phyloP scores from a whole-genome alignment of 1,139 yeast species.

The Magnusiomyces magnusii region DNA sequence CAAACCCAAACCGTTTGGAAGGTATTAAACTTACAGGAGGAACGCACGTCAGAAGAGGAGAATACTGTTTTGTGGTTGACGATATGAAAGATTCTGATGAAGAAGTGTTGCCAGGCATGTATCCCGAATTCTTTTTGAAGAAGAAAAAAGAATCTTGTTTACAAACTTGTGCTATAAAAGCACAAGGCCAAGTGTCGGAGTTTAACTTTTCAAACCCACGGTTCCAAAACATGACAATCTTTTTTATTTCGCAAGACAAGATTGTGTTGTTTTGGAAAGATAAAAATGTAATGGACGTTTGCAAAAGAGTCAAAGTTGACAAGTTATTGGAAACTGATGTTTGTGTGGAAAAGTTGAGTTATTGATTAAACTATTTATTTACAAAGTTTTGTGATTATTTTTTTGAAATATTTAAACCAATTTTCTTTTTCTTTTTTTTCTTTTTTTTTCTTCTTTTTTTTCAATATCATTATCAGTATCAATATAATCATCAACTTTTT shows the following conservation, averaged over 20 bases:
- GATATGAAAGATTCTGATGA: slow-evolving; percentile 18
- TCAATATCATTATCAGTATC: too few species aligned
- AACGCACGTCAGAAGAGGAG: slow-evolving; percentile 29
- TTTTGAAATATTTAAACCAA: too few species aligned
- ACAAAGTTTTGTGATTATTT: background rate
- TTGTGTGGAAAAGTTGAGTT: background rate
- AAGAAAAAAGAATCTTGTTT: background rate
- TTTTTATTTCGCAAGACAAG: background rate
- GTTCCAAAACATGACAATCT: background rate
- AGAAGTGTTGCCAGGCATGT: slow-evolving; percentile 17
- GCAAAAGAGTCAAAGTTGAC: background rate
- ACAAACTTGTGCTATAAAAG: slow-evolving; percentile 21
- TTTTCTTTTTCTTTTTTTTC: too few species aligned
- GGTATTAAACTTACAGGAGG: slow-evolving; percentile 30
- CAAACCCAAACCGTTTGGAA: slow-evolving; percentile 21
- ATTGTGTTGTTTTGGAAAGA: background rate
- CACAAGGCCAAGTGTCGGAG: slow-evolving; percentile 24
- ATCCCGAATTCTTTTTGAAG: slow-evolving; percentile 14
- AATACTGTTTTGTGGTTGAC: slow-evolving; percentile 24
- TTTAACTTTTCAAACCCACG: slow-evolving; percentile 20
- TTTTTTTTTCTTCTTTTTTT: too few species aligned
- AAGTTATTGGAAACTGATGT: background rate
- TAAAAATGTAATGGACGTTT: background rate
- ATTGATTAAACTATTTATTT: background rate
- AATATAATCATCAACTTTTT: too few species aligned